A percentile compares a stretch with the other conserved stretches of the same genome.
These are phyloP conservation scores for Ceratocystis eucalypticola DNA, from an alignment of 2,329 filamentous ascomycete genomes.

Conservation along the genomic window DNA sequence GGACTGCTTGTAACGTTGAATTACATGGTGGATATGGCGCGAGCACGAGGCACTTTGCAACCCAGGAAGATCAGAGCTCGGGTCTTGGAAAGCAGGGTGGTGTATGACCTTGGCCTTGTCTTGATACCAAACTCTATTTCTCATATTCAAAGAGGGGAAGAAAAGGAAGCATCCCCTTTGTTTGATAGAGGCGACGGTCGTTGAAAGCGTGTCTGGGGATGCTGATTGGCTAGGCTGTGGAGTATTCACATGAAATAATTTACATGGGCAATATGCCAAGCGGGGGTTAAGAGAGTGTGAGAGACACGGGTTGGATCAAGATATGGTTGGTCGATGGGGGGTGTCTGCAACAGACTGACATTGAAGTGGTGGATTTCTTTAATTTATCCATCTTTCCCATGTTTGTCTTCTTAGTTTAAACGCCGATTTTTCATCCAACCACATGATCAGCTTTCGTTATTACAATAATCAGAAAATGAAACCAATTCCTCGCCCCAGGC, in stretches of 20 bases:
- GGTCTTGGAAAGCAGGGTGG: neutral
- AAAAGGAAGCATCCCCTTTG: neutral
- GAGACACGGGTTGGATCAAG: neutral
- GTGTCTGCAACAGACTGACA: neutral
- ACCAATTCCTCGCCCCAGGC: neutral
- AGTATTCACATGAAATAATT: neutral
- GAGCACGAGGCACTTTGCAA: neutral
- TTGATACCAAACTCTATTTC: conserved; percentile 2
- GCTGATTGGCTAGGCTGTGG: neutral
- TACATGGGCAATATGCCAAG: neutral
- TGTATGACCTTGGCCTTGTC: neutral
- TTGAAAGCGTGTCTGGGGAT: neutral
- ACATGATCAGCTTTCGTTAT: neutral
- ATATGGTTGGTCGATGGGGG: neutral
- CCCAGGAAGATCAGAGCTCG: neutral
- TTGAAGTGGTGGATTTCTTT: neutral
- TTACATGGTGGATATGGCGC: neutral
- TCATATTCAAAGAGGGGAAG: neutral
- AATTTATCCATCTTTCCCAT: neutral
- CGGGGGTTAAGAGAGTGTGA: neutral
- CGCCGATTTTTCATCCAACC: neutral
- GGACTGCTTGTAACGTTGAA: neutral
- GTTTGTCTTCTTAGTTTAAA: neutral
- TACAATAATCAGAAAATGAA: neutral
- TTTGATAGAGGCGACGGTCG: neutral